Evolutionary conservation across 306 rosid genomes (phyloP).

Genomic region (Nissolia schottii): DNA sequence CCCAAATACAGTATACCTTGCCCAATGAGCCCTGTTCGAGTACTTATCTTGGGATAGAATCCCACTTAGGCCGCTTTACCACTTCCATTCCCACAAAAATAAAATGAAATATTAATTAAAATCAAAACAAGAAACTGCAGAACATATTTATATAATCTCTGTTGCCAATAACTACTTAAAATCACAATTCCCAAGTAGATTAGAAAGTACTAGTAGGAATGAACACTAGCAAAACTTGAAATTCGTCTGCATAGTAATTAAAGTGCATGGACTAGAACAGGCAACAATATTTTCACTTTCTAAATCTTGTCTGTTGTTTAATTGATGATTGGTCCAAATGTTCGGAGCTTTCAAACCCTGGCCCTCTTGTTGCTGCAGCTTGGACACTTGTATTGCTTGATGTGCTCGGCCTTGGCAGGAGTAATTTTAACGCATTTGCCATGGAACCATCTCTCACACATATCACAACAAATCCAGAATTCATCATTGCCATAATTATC

Average conservation of each 20-base stretch:
- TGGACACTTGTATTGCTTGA: conserved; percentile 94
- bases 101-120: conserved; percentile 19
- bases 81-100: conserved; percentile 10
- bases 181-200: conserved; percentile 46
- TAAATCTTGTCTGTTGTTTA: conserved; percentile 41
- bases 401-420: conserved; percentile 93
- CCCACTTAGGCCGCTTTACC: background rate
- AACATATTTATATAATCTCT: conserved; percentile 32
- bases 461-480: conserved; percentile 91
- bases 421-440: conserved; percentile 91
- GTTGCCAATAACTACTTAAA: conserved; percentile 57
- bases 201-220: conserved; percentile 46
- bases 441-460: conserved; percentile 92
- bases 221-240: conserved; percentile 68
- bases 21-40: background rate
- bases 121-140: conserved; percentile 30
- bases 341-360: conserved; percentile 54
- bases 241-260: conserved; percentile 55
- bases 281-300: conserved; percentile 45
- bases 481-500: conserved; percentile 80
- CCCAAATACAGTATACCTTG: conserved; percentile 2
- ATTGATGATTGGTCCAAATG: conserved; percentile 25
- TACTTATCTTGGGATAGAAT: background rate
- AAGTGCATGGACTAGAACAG: conserved; percentile 56
- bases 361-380: conserved; percentile 89